Conservation (phyloP, 495 filamentous ascomycete species). For the Podospora fimiseda region DNA sequence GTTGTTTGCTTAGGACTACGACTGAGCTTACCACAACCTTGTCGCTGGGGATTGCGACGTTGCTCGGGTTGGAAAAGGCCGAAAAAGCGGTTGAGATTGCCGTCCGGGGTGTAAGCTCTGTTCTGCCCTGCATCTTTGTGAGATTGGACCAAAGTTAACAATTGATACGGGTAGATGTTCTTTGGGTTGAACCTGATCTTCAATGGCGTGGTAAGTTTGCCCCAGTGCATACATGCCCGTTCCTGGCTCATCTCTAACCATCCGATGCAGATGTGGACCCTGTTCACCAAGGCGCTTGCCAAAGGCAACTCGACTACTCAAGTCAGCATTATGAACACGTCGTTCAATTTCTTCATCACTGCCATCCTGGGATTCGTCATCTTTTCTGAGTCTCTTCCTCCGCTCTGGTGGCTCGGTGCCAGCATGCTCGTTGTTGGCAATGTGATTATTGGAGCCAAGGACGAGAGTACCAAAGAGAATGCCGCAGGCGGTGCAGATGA, state of each 20-base stretch:
- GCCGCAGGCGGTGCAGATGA: not conserved
- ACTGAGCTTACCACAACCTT: slow-evolving; percentile 71
- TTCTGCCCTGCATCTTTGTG: not conserved
- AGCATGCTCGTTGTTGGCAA: slow-evolving; percentile 79
- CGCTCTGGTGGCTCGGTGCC: slow-evolving; percentile 86
- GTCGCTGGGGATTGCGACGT: slow-evolving; percentile 53
- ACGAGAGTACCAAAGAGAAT: slow-evolving; percentile 41
- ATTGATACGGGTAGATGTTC: slow-evolving; percentile 54
- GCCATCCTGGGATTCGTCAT: slow-evolving; percentile 63
- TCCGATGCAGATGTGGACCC: slow-evolving; percentile 69
- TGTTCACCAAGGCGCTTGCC: slow-evolving; percentile 78
- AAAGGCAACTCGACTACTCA: slow-evolving; percentile 78
- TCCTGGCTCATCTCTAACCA: slow-evolving; percentile 8
- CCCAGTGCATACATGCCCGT: slow-evolving; percentile 2
- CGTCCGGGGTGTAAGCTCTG: slow-evolving; percentile 59
- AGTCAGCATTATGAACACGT: slow-evolving; percentile 89
- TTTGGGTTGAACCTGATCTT: slow-evolving; percentile 84
- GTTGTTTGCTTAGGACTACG: slow-evolving; percentile 68
- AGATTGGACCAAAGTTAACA: slow-evolving; percentile 3
- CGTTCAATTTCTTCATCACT: slow-evolving; percentile 85
- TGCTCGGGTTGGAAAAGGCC: slow-evolving; percentile 50
- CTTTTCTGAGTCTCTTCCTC: slow-evolving; percentile 38
- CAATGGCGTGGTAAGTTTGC: slow-evolving; percentile 61
- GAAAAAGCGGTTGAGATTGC: slow-evolving; percentile 55
- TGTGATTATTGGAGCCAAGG: slow-evolving; percentile 80